phyloP scores from a whole-genome alignment of 1,139 yeast genomes.

The Tardiomyces digboiensis region DNA sequence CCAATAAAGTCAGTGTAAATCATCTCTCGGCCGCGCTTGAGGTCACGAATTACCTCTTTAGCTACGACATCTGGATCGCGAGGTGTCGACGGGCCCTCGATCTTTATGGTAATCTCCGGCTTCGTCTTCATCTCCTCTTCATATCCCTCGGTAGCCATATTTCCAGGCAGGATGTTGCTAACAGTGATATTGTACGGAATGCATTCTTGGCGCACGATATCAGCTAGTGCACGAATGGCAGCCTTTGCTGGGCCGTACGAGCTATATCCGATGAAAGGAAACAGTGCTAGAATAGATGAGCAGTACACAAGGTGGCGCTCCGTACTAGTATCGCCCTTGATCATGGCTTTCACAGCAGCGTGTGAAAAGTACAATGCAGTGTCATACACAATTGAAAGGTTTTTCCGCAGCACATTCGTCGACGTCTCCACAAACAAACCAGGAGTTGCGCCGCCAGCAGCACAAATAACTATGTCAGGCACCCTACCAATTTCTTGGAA shows the following conservation, averaged over 20 bases:
- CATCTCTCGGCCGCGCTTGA: conserved; percentile 61
- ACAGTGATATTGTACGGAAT: conserved; percentile 48
- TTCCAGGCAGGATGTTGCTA: conserved; percentile 71
- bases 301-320: conserved; percentile 59
- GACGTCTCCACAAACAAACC: conserved; percentile 66
- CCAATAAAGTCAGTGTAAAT: conserved; percentile 81
- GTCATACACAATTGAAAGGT: conserved; percentile 60
- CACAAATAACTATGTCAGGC: conserved; percentile 72
- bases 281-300: conserved; percentile 75
- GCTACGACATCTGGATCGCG: conserved; percentile 65
- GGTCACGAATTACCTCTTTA: conserved; percentile 41
- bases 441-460: conserved; percentile 85
- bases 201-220: conserved; percentile 75
- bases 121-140: conserved; percentile 74
- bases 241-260: conserved; percentile 89
- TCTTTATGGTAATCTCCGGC: conserved; percentile 69
- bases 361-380: conserved; percentile 70
- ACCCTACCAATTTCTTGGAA: conserved; percentile 21
- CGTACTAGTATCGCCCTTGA: conserved; percentile 5
- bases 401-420: conserved; percentile 45
- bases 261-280: conserved; percentile 83
- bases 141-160: conserved; percentile 83
- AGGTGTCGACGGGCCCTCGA: conserved; percentile 80
- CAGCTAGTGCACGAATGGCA: conserved; percentile 68
- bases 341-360: conserved; percentile 39